Percentiles rank a stretch among this genome's conserved stretches.
These are phyloP conservation scores for Phytophthora megakarya DNA, from an alignment of 352 stramenopile genomes.

Conservation along the genomic window DNA sequence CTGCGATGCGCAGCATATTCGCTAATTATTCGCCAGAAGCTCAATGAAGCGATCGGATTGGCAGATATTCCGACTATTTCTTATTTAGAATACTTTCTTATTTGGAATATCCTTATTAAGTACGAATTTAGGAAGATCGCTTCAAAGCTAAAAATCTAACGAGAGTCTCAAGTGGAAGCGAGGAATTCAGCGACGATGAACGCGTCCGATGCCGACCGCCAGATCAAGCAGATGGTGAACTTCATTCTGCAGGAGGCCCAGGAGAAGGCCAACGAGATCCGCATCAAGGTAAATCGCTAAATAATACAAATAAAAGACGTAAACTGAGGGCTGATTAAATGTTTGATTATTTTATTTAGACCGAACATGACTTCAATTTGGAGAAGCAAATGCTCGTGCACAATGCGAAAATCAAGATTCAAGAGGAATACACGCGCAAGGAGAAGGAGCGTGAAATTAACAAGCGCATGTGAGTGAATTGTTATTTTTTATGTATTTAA, in stretches of 20 bases:
- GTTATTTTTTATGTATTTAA: neutral
- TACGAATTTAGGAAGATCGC: slow-evolving; percentile 25
- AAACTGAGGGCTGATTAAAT: neutral
- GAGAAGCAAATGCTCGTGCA: slow-evolving; percentile 99
- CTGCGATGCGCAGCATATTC: slow-evolving; percentile 16
- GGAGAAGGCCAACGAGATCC: slow-evolving; percentile 99
- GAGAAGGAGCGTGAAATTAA: slow-evolving; percentile 97
- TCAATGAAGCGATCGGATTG: slow-evolving; percentile 1
- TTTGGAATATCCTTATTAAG: too few relatives aligned
- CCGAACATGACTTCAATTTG: slow-evolving; percentile 98
- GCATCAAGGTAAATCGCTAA: slow-evolving; percentile 89
- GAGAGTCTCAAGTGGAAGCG: neutral
- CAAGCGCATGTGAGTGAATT: slow-evolving; percentile 76
- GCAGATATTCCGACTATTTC: neutral
- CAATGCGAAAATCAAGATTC: slow-evolving; percentile 97
- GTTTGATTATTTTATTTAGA: slow-evolving; percentile 63
- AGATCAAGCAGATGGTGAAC: slow-evolving; percentile 98
- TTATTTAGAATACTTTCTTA: too few relatives aligned
- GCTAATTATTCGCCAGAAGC: neutral
- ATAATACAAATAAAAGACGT: neutral
- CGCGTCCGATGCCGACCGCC: slow-evolving; percentile 80
- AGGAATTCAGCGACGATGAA: slow-evolving; percentile 68
- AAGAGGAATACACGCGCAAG: slow-evolving; percentile 98
- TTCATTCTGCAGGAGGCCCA: slow-evolving; percentile 99
- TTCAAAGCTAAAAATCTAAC: slow-evolving; percentile 25